phyloP scores from a whole-genome alignment of 2,329 filamentous ascomycete genomes.

The Aureobasidium namibiae region DNA sequence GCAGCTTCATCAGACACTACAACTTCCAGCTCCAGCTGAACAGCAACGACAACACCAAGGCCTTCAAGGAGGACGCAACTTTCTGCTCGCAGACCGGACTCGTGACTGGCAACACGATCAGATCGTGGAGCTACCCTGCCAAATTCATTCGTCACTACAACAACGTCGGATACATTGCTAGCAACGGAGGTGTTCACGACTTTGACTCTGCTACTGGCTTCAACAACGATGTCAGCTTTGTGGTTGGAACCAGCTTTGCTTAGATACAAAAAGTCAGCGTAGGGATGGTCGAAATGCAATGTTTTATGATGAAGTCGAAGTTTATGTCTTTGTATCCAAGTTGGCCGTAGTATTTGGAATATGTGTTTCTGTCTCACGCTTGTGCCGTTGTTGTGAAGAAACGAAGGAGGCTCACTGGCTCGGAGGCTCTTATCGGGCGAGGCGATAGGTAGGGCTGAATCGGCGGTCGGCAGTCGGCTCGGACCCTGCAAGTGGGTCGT shows the following conservation, averaged over 20 bases:
- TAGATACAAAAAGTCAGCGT: conserved; percentile 19
- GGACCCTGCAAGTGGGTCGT: not conserved
- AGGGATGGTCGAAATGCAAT: no score
- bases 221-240: conserved; percentile 48
- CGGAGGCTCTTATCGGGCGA: not conserved
- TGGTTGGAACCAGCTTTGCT: conserved; percentile 38
- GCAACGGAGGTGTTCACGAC: conserved; percentile 47
- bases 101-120: conserved; percentile 44
- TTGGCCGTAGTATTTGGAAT: not conserved
- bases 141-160: conserved; percentile 50
- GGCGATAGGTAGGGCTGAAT: no score
- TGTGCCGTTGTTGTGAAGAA: not conserved
- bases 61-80: conserved; percentile 53
- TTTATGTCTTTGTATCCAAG: not conserved
- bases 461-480: conserved; percentile 1
- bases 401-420: not conserved
- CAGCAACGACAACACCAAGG: conserved; percentile 47
- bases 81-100: conserved; percentile 51
- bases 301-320: not conserved
- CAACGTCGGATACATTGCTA: conserved; percentile 41
- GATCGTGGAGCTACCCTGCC: conserved; percentile 54
- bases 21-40: conserved; percentile 44
- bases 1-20: conserved; percentile 51
- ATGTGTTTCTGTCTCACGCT: not conserved
- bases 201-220: conserved; percentile 46